phyloP scores from a whole-genome alignment of 345 rosid genomes.

The Combretum micranthum region DNA sequence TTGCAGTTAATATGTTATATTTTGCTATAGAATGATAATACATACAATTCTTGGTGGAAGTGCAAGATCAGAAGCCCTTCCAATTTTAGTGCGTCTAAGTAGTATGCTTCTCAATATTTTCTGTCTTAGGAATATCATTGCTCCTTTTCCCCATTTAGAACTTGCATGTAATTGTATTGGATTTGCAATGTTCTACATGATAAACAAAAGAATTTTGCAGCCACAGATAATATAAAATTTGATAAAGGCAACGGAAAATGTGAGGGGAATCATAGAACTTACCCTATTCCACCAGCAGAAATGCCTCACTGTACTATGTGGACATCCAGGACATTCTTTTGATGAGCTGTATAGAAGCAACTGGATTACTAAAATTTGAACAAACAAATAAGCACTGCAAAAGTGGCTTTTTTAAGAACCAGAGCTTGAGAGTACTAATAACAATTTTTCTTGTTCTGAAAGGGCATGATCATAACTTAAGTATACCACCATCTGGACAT shows the following conservation, averaged over 20 bases:
- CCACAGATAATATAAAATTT: neutral
- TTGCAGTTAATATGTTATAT: neutral
- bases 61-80: slow-evolving; percentile 98
- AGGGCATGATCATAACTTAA: too few species aligned
- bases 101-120: slow-evolving; percentile 63
- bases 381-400: neutral
- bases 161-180: slow-evolving; percentile 58
- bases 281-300: slow-evolving; percentile 99
- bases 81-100: slow-evolving; percentile 85
- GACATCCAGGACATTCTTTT: slow-evolving; percentile 52
- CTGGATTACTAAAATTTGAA: slow-evolving; percentile 8
- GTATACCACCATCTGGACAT: too few species aligned
- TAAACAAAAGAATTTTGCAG: neutral
- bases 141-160: slow-evolving; percentile 43
- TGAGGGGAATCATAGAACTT: slow-evolving; percentile 15
- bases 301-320: slow-evolving; percentile 80
- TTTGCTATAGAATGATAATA: slow-evolving; percentile 10
- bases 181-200: slow-evolving; percentile 59
- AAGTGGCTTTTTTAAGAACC: too few species aligned
- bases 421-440: too few species aligned
- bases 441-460: too few species aligned
- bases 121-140: slow-evolving; percentile 86
- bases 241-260: neutral
- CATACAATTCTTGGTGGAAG: slow-evolving; percentile 93
- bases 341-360: slow-evolving; percentile 38